These are phyloP conservation scores for Alnus rubra DNA, from an alignment of 306 rosid species.

Conservation along the genomic window DNA sequence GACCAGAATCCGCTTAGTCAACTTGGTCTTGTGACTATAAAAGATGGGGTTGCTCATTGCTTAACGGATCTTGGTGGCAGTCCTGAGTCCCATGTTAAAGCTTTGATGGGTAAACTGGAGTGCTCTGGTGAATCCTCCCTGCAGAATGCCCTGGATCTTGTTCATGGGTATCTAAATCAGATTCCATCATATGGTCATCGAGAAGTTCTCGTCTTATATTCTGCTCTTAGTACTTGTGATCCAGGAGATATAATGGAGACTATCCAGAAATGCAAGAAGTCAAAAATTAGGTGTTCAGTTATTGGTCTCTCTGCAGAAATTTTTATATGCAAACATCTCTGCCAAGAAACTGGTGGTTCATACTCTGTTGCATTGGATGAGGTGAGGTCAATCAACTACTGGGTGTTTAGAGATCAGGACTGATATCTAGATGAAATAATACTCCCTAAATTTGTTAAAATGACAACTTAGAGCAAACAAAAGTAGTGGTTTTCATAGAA, in stretches of 20 bases:
- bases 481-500: not conserved
- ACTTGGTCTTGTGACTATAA: slow-evolving; percentile 75
- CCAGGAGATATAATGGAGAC: slow-evolving; percentile 97
- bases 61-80: slow-evolving; percentile 95
- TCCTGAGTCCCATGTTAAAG: slow-evolving; percentile 87
- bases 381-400: slow-evolving; percentile 51
- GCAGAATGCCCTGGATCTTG: slow-evolving; percentile 91
- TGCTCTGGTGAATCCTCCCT: slow-evolving; percentile 95
- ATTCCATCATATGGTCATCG: slow-evolving; percentile 91
- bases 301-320: slow-evolving; percentile 96
- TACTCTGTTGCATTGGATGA: slow-evolving; percentile 83
- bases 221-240: slow-evolving; percentile 95
- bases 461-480: not conserved
- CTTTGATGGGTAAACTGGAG: slow-evolving; percentile 90
- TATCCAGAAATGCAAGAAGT: slow-evolving; percentile 79
- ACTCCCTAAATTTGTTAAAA: not conserved
- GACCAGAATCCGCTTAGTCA: slow-evolving; percentile 97
- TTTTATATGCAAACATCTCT: slow-evolving; percentile 85
- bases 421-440: not conserved
- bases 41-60: slow-evolving; percentile 80
- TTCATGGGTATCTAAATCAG: slow-evolving; percentile 74
- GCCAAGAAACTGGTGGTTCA: slow-evolving; percentile 93
- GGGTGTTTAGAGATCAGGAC: slow-evolving; percentile 10
- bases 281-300: slow-evolving; percentile 94
- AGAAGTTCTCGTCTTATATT: slow-evolving; percentile 82